Base-by-base conservation (phyloP, 768 basidiomycete species). In the Coprinopsis sp. region DNA sequence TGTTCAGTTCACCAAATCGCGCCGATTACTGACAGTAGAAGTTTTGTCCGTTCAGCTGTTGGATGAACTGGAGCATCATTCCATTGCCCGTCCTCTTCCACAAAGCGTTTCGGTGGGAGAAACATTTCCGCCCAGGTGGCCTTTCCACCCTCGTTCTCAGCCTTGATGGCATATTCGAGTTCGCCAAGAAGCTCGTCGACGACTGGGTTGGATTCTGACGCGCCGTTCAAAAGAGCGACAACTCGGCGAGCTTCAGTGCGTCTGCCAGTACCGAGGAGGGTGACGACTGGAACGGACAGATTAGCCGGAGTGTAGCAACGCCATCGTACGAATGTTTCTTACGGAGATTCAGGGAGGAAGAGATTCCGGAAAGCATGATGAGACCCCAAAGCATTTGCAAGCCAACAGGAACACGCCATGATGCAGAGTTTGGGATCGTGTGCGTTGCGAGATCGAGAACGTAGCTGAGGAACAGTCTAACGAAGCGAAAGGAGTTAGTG, bases 11-110 rank as follows among this genome's bases (percentile, higher is more conserved):
- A 37, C 19, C 36, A 25, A 28, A 13, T 30, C 4, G 34, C 18
- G 43, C 6, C 23, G 12, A 29, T 19, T 6, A 62, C 78, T 51
- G 51, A 84, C 84, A 85, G 62, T 84, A 86, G 64, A 87, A 87
- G 59, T 86, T 88, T 62, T 90, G 86, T 12, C 85, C 86, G 48
- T 88, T 85, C 24, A 89, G 63, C 54, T 89, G 86, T 53, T 89
- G 86, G 43, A 90, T 79, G 57, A 88, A 87, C 53, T 87, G 85
- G 34, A 87, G 62, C 81, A 87, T 85, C 81, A 87, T 85, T n/a
- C 87, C 85, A 50, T 87, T 88, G 27, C 70, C 59, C 12, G 86
- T 89, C 44, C 87, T 74, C 62, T 81, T 83, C 79, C 84, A 87
- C 33, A 89, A 62, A 55, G 72, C 65, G 53, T 87, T 84, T 34